These are phyloP conservation scores for Baudoinia panamericana DNA, from an alignment of 495 filamentous ascomycete species.

Conservation along the genomic window DNA sequence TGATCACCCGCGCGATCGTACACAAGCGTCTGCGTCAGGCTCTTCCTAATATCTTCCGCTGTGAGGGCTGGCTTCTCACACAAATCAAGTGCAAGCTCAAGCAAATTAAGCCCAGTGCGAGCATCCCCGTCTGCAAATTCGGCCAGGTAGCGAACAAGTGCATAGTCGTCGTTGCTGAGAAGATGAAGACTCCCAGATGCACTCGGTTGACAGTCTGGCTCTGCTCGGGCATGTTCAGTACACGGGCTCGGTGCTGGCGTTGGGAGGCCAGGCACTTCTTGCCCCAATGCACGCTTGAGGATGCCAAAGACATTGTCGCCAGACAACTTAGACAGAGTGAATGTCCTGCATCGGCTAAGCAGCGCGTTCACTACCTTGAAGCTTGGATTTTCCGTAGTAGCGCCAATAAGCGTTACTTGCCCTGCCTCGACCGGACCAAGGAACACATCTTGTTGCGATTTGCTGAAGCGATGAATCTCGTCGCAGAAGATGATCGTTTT, in stretches of 20 bases:
- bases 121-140: conserved; percentile 85
- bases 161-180: conserved; percentile 54
- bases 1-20: conserved; percentile 93
- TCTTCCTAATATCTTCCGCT: conserved; percentile 57
- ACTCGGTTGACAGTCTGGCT: not conserved
- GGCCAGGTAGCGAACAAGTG: conserved; percentile 62
- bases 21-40: conserved; percentile 78
- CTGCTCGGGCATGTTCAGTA: too few species aligned
- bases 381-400: conserved; percentile 91
- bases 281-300: conserved; percentile 53
- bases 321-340: conserved; percentile 64
- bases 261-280: conserved; percentile 14
- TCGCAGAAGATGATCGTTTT: conserved; percentile 97
- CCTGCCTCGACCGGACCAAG: conserved; percentile 85
- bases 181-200: conserved; percentile 31
- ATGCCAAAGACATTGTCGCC: conserved; percentile 59
- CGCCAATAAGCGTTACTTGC: conserved; percentile 81
- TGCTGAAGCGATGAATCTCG: conserved; percentile 90
- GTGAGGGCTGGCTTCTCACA: conserved; percentile 40
- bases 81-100: conserved; percentile 68
- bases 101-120: conserved; percentile 77
- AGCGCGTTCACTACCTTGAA: conserved; percentile 89
- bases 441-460: conserved; percentile 90
- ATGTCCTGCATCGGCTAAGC: conserved; percentile 78
- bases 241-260: conserved; percentile 14